phyloP scores from a whole-genome alignment of 2,329 filamentous ascomycete species.

The Atkinsonella texensis region DNA sequence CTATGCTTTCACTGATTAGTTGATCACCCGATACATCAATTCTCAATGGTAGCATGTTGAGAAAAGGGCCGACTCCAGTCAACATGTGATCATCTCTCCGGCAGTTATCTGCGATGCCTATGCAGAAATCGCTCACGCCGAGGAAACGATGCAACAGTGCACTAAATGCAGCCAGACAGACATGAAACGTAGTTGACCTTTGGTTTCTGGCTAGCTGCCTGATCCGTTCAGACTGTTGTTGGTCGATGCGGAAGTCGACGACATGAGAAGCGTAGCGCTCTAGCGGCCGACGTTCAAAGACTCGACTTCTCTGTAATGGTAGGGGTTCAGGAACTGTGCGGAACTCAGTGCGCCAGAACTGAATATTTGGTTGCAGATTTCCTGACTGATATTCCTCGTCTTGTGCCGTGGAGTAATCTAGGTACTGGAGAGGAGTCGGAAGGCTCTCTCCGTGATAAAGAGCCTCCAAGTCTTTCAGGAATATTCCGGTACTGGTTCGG shows the following conservation, averaged over 20 bases:
- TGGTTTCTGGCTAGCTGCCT: not conserved
- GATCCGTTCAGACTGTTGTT: not conserved
- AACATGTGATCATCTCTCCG: slow-evolving; percentile 23
- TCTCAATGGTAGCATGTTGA: slow-evolving; percentile 36
- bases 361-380: not conserved
- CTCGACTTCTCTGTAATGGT: not conserved
- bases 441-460: not conserved
- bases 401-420: not conserved
- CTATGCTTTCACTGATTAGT: slow-evolving; percentile 12
- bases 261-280: not conserved
- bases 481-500: not conserved
- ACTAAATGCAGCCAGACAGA: slow-evolving; percentile 31
- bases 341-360: not conserved
- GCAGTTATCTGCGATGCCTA: slow-evolving; percentile 28
- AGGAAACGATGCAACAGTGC: slow-evolving; percentile 22
- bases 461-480: not conserved
- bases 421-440: not conserved
- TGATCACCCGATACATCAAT: slow-evolving; percentile 17
- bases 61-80: slow-evolving; percentile 28
- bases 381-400: not conserved
- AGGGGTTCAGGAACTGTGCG: not conserved
- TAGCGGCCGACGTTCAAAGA: not conserved
- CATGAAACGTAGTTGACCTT: slow-evolving; percentile 26
- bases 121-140: slow-evolving; percentile 26
- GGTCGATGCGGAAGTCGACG: not conserved